phyloP scores from a whole-genome alignment of 2,329 filamentous ascomycete species.

The Stachybotrys elegans region DNA sequence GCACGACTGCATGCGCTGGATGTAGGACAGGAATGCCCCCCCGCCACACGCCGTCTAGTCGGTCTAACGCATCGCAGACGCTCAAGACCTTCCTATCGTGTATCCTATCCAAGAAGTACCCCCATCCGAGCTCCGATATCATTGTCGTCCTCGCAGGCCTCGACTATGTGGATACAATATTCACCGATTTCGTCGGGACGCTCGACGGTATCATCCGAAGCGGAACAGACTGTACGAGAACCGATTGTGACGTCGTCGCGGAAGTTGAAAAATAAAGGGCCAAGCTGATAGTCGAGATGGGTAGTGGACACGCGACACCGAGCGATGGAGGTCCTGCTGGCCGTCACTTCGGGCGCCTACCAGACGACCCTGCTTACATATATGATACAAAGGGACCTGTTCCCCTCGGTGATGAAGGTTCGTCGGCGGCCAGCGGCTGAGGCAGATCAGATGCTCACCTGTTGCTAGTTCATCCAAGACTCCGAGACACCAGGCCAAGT shows the following conservation, averaged over 20 bases:
- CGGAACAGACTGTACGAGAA: slow-evolving; percentile 56
- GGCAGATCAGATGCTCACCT: not conserved
- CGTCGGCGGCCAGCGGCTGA: slow-evolving; percentile 13
- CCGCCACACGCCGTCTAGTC: slow-evolving; percentile 28
- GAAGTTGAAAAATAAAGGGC: too few relatives aligned
- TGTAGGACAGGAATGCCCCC: too few relatives aligned
- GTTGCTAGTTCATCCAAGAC: slow-evolving; percentile 70
- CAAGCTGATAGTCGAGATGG: too few relatives aligned
- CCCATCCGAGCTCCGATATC: slow-evolving; percentile 91
- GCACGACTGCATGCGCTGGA: slow-evolving; percentile 78
- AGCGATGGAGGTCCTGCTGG: slow-evolving; percentile 75
- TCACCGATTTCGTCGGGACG: slow-evolving; percentile 80
- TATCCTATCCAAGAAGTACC: slow-evolving; percentile 83
- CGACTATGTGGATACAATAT: slow-evolving; percentile 78
- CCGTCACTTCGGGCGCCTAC: slow-evolving; percentile 88
- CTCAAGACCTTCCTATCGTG: slow-evolving; percentile 81
- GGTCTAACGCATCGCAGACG: slow-evolving; percentile 54
- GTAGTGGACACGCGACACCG: slow-evolving; percentile 74
- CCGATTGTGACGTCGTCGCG: too few relatives aligned
- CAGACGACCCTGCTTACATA: slow-evolving; percentile 92
- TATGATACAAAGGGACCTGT: slow-evolving; percentile 89
- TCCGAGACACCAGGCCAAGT: slow-evolving; percentile 58
- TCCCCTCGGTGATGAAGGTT: slow-evolving; percentile 92
- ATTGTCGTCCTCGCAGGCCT: slow-evolving; percentile 86
- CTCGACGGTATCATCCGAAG: slow-evolving; percentile 80